Evolutionary conservation across 2,329 filamentous ascomycete genomes (phyloP).

Genomic region (Fusarium tuaranense): DNA sequence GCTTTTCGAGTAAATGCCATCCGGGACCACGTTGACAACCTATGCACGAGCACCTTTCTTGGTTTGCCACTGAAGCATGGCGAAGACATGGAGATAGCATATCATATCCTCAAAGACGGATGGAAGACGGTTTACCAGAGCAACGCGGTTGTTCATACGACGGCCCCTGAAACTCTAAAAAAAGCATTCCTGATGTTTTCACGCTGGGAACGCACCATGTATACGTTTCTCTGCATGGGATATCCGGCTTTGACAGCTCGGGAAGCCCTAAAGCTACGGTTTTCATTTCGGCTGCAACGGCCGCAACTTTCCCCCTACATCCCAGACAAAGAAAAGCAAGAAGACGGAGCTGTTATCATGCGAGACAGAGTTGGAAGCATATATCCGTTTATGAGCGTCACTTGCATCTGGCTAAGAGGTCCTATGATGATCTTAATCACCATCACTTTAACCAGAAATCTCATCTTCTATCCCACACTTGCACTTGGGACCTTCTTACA

Average conservation of each 20-base stretch:
- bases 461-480: slow-evolving; percentile 5
- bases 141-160: slow-evolving; percentile 11
- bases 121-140: slow-evolving; percentile 12
- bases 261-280: neutral
- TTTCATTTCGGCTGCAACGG: neutral
- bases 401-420: slow-evolving; percentile 5
- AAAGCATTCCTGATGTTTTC: slow-evolving; percentile 12
- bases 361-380: slow-evolving; percentile 6
- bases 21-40: slow-evolving; percentile 1
- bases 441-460: neutral
- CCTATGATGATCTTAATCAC: slow-evolving; percentile 4
- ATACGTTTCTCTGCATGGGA: slow-evolving; percentile 7
- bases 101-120: slow-evolving; percentile 2
- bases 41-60: slow-evolving; percentile 6
- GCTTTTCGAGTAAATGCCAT: slow-evolving; percentile 10
- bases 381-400: slow-evolving; percentile 2
- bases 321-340: slow-evolving; percentile 3
- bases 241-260: slow-evolving; percentile 8
- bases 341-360: neutral
- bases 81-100: slow-evolving; percentile 10
- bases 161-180: slow-evolving; percentile 1
- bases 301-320: neutral
- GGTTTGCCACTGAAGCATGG: slow-evolving; percentile 5
- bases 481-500: slow-evolving; percentile 3
- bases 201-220: slow-evolving; percentile 9